Conservation (phyloP, 352 stramenopile genomes). For the Pythium chondricola region DNA sequence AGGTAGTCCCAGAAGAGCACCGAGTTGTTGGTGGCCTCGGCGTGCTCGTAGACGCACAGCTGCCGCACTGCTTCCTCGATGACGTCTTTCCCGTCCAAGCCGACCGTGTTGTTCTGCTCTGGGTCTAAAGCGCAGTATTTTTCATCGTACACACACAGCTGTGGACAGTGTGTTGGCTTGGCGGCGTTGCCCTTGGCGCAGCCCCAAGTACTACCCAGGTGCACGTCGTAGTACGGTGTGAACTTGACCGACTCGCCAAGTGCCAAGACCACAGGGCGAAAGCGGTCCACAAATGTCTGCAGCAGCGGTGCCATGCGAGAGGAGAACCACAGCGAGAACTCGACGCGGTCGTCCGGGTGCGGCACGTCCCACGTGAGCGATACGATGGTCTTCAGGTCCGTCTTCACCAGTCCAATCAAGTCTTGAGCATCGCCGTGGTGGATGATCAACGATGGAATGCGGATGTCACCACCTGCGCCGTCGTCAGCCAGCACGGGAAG, state of each 20-base stretch:
- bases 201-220: constrained; percentile 14
- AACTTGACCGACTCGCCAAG: constrained; percentile 13
- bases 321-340: constrained; percentile 26
- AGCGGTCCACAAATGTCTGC: constrained; percentile 14
- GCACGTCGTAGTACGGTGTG: constrained; percentile 23
- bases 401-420: constrained; percentile 15
- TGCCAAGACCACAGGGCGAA: constrained; percentile 4
- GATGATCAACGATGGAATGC: constrained; percentile 25
- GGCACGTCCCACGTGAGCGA: constrained; percentile 16
- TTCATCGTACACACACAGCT: constrained; percentile 20
- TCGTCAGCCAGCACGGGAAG: constrained; percentile 19
- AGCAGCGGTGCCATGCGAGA: constrained; percentile 16
- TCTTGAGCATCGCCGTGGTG: constrained; percentile 11
- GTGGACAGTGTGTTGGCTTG: constrained; percentile 6
- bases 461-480: constrained; percentile 19
- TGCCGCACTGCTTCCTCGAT: constrained; percentile 24
- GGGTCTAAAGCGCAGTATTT: constrained; percentile 30
- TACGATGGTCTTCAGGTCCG: constrained; percentile 11
- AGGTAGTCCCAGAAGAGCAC: constrained; percentile 24
- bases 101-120: constrained; percentile 20
- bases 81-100: constrained; percentile 24
- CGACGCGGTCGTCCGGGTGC: constrained; percentile 16
- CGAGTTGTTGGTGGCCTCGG: constrained; percentile 7
- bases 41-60: constrained; percentile 20
- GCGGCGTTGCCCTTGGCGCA: constrained; percentile 4